These are phyloP conservation scores for Suhomyces kilbournensis DNA, from an alignment of 805 yeast species.

Conservation along the genomic window DNA sequence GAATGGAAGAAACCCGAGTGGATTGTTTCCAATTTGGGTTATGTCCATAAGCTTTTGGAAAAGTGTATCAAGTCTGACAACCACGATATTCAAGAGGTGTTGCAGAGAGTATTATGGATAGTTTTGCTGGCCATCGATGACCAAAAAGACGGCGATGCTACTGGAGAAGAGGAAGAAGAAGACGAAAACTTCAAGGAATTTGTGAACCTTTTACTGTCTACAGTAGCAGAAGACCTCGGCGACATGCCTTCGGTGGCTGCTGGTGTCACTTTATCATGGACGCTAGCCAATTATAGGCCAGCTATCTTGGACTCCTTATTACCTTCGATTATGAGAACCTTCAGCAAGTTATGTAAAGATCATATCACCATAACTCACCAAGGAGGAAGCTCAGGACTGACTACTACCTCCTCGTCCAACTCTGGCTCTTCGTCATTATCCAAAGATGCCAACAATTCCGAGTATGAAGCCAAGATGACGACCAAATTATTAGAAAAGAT, in stretches of 20 bases:
- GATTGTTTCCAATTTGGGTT: slow-evolving; percentile 69
- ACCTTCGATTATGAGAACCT: slow-evolving; percentile 77
- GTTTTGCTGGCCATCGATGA: slow-evolving; percentile 64
- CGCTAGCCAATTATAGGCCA: slow-evolving; percentile 73
- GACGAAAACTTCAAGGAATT: slow-evolving; percentile 62
- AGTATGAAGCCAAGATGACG: slow-evolving; percentile 76
- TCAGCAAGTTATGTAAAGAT: slow-evolving; percentile 86
- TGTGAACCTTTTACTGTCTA: slow-evolving; percentile 55
- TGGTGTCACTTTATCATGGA: slow-evolving; percentile 80
- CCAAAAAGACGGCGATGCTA: slow-evolving; percentile 22
- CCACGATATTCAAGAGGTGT: slow-evolving; percentile 81
- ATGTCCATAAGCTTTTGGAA: slow-evolving; percentile 71
- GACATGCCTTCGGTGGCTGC: slow-evolving; percentile 80
- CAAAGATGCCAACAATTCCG: slow-evolving; percentile 38
- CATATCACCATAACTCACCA: slow-evolving; percentile 66
- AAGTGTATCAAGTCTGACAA: slow-evolving; percentile 79
- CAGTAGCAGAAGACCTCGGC: slow-evolving; percentile 76
- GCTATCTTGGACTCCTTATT: slow-evolving; percentile 70
- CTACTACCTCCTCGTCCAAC: neutral
- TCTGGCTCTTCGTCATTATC: slow-evolving; percentile 18
- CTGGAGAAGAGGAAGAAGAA: slow-evolving; percentile 45
- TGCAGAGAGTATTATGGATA: slow-evolving; percentile 70
- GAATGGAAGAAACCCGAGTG: slow-evolving; percentile 75
- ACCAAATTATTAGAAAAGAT: slow-evolving; percentile 73
- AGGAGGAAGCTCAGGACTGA: slow-evolving; percentile 25